A percentile compares a stretch with the other conserved stretches of the same genome.
Evolutionary conservation across 2,329 filamentous ascomycete genomes (phyloP).

Genomic region (Ilyonectria robusta): DNA sequence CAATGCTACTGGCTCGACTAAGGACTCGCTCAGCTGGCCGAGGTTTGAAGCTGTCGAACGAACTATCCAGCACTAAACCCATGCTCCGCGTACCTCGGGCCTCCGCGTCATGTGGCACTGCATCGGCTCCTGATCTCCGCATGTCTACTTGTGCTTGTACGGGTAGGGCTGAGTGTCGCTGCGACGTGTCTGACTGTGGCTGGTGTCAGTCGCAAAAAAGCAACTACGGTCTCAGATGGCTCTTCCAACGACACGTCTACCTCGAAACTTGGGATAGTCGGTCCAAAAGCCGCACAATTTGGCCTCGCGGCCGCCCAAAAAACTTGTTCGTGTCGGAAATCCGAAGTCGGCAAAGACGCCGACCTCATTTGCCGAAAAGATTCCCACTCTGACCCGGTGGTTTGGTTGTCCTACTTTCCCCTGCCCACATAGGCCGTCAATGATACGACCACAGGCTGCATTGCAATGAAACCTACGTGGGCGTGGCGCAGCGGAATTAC

Average conservation of each 20-base stretch:
- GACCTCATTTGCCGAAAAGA: conserved; percentile 21
- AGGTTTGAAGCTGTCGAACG: background rate
- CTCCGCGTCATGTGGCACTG: conserved; percentile 22
- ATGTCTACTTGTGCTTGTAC: conserved; percentile 16
- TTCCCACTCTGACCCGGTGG: conserved; percentile 30
- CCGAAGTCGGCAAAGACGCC: conserved; percentile 19
- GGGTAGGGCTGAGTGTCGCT: conserved; percentile 28
- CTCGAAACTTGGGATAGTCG: background rate
- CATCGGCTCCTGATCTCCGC: conserved; percentile 23
- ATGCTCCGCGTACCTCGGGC: conserved; percentile 9
- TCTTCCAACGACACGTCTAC: background rate
- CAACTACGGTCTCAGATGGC: background rate
- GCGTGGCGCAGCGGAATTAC: conserved; percentile 34
- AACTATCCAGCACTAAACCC: conserved; percentile 9
- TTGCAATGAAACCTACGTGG: conserved; percentile 25
- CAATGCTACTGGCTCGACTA: conserved; percentile 6
- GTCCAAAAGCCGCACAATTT: background rate
- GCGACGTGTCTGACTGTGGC: conserved; percentile 10
- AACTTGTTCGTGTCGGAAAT: conserved; percentile 15
- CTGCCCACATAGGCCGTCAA: conserved; percentile 28
- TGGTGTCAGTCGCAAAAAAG: conserved; percentile 13
- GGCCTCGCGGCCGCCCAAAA: background rate
- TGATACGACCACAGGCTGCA: conserved; percentile 28
- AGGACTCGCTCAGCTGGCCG: background rate
- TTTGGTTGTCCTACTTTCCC: conserved; percentile 27